Base-by-base conservation (phyloP, 768 basidiomycete species). In the Tephrocybe sp. region DNA sequence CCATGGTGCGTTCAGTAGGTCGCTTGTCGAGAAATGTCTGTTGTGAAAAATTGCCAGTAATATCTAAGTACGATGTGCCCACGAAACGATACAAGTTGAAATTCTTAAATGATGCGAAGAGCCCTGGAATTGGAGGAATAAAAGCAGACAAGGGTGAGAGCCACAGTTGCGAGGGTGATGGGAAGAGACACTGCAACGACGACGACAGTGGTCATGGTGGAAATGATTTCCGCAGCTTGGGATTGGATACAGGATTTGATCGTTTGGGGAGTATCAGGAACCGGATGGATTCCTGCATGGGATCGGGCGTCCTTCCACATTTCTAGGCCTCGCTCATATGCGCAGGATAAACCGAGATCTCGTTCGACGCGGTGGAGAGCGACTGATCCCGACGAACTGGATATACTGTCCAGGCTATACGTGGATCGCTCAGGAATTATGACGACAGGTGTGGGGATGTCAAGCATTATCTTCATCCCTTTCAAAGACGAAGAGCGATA, bases 101-200 rank as follows among this genome's bases (percentile, higher is more conserved):
- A 30, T 30, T 30, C 28, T 54, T 32, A 54, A 26, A 54, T 17
- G 3, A 45, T 49, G 20, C 47, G 36, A 34, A 45, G 30, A 45
- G 48, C 53, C 20, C 44, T 43, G n/a, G 53, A 48, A 23, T 43
- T 47, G 3, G 38, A 24, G 20, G 51, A 53, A 28, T 48, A 48
- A 46, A 49, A 49, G 26, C 72, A 75, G 32, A 75, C 54, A 40
- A 76, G 59, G 30, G 69, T 72, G 44, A 74, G 57, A 38, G 69
- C 62, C 21, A 75, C 44, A 23, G 70, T 71, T 12, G 71, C 63
- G 34, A 72, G 61, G 14, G 73, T 67, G 50, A 73, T 53, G 25
- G 70, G 68, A 46, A 73, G 56, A 11, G 69, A 67, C 38, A 73
- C 33, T 48, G 62, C 61, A 20, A 63, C 59, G 43, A 64, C 61